These are phyloP conservation scores for Penicillium arizonense DNA, from an alignment of 495 filamentous ascomycete genomes.

Conservation along the genomic window DNA sequence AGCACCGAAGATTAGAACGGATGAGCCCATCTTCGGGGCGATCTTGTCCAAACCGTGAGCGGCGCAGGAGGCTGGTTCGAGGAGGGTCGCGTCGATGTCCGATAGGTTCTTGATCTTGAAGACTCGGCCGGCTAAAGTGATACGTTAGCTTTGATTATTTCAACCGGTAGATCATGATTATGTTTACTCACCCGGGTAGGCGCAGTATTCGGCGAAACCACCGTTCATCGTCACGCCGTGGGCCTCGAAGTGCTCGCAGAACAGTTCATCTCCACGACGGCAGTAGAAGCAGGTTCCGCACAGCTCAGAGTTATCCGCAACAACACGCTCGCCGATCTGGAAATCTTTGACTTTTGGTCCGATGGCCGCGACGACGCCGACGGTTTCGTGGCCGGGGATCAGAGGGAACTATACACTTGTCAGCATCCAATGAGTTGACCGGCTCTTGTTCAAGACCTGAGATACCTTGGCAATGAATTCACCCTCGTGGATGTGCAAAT, in stretches of 20 bases:
- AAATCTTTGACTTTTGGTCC: slow-evolving; percentile 61
- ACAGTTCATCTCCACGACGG: slow-evolving; percentile 62
- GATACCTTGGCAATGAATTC: slow-evolving; percentile 60
- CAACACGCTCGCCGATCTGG: slow-evolving; percentile 63
- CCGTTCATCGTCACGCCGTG: slow-evolving; percentile 66
- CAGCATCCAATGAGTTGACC: neutral
- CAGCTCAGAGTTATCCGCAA: slow-evolving; percentile 56
- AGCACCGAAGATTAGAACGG: slow-evolving; percentile 64
- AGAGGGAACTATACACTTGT: slow-evolving; percentile 47
- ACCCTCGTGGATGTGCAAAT: slow-evolving; percentile 65
- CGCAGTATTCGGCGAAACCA: slow-evolving; percentile 69
- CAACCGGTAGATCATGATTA: neutral
- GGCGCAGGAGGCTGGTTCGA: slow-evolving; percentile 72
- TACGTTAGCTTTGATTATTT: neutral
- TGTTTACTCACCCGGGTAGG: slow-evolving; percentile 33
- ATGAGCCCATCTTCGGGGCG: slow-evolving; percentile 63
- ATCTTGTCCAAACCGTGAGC: slow-evolving; percentile 73
- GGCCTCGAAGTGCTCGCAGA: slow-evolving; percentile 68
- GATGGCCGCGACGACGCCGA: slow-evolving; percentile 54
- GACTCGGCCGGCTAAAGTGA: slow-evolving; percentile 51
- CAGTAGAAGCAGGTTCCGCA: slow-evolving; percentile 75
- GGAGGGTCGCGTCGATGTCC: slow-evolving; percentile 68
- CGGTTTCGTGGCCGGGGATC: slow-evolving; percentile 52
- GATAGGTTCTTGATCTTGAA: slow-evolving; percentile 70
- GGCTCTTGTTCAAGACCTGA: neutral